Base-by-base conservation (phyloP, 352 stramenopile species). In the Phytophthora cactorum region DNA sequence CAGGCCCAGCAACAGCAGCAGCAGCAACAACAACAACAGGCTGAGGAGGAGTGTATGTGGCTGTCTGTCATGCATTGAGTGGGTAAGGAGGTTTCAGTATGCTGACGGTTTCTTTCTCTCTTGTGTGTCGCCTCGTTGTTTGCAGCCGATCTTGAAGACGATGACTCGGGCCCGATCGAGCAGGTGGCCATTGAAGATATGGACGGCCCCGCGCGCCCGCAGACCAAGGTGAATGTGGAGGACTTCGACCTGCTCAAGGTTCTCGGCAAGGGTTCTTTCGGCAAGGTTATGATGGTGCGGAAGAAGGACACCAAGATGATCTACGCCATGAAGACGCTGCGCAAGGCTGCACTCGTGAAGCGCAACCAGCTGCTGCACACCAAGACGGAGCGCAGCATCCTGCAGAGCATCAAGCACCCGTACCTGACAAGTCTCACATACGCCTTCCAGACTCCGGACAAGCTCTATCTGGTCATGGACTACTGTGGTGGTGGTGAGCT, bases 301-400 rank as follows among this genome's bases (percentile, higher is more conserved):
- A 97, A 97, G 82, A 98, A 98, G 65, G 92, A 97, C 72, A 96
- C 88, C 29, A 86, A 92, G 60, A 95, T 96, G 75, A 94, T 98
- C 72, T 98, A 97, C 75, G 96, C 96, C 44, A 97, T 98, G 87
- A 98, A 98, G 81, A 98, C 93, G 49, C 77, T 98, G 62, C 88
- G 92, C 70, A 98, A 98, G 79, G 84, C 86, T 4, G 81, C 88
- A 22, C 76, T 98, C 5, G 87, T 98, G 32, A 97, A 98, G 77
- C 87, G 93, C 49, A 98, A 98, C 72, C 94, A 98, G 80, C 71
- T 98, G 41, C 74, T 93, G 47, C 92, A 98, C 79, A 98, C 95
- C 52, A 95, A 94, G 77, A 98, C 93, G 32, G 95, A 98, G 77
- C 88, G 95, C 63, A 95, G 90, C 67, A 97, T 98, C 49, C 66